Evolutionary conservation across 495 filamentous ascomycete genomes (phyloP).

Genomic region (Aspergillus panamensis): DNA sequence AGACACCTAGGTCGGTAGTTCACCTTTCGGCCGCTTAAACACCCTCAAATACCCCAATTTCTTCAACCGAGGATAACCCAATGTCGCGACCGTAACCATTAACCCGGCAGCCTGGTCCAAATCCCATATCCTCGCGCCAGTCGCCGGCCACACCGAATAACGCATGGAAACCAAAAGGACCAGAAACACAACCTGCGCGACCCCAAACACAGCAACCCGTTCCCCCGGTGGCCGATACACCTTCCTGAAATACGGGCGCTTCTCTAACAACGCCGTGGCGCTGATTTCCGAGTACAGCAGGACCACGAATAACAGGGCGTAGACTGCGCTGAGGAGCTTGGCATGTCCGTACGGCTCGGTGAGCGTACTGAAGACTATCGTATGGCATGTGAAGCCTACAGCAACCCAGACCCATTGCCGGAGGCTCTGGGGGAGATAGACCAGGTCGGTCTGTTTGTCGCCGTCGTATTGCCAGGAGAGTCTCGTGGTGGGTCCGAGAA

Average conservation of each 20-base stretch:
- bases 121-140: background rate
- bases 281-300: conserved; percentile 1
- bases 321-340: background rate
- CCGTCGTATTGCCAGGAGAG: background rate
- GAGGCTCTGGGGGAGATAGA: background rate
- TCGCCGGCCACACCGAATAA: background rate
- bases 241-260: background rate
- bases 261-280: background rate
- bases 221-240: background rate
- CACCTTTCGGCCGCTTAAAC: background rate
- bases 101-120: conserved; percentile 1
- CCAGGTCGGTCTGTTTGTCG: background rate
- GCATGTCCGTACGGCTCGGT: background rate
- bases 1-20: too few relatives aligned
- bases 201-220: background rate
- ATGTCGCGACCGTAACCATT: background rate
- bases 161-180: background rate
- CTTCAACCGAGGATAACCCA: background rate
- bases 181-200: background rate
- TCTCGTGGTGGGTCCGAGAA: background rate
- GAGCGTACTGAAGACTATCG: background rate
- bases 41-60: background rate
- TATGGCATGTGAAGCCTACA: background rate
- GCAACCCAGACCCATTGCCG: background rate
- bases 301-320: background rate